Percentiles rank a stretch among this genome's conserved stretches.
Conservation (phyloP, 441 rosid genomes). For the Arabidopsis hybrid region DNA sequence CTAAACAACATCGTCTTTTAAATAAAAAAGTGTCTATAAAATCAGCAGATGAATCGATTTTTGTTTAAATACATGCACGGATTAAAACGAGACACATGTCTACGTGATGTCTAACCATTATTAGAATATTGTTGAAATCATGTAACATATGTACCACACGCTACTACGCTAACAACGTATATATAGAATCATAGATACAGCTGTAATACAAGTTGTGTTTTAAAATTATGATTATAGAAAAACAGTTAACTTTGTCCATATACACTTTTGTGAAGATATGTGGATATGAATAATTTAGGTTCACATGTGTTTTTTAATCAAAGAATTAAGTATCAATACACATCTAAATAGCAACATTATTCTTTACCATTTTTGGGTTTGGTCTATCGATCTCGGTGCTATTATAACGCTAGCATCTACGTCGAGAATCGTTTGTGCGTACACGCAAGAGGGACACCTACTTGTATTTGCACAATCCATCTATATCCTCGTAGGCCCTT, state of each 20-base stretch:
- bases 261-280: not conserved
- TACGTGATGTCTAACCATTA: conserved; percentile 30
- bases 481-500: conserved; percentile 33
- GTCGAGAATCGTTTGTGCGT: conserved; percentile 43
- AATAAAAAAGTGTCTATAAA: not conserved
- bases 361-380: conserved; percentile 34
- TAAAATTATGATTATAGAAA: not conserved
- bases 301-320: not conserved
- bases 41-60: not conserved
- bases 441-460: conserved; percentile 43
- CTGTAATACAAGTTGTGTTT: conserved; percentile 6
- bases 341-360: not conserved
- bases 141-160: conserved; percentile 33
- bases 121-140: conserved; percentile 29
- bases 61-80: not conserved
- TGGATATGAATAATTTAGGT: not conserved
- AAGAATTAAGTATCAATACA: not conserved
- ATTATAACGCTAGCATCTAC: conserved; percentile 24
- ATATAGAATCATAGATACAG: not conserved
- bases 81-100: conserved; percentile 23
- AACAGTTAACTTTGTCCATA: conserved; percentile 2
- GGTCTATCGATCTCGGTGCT: conserved; percentile 27
- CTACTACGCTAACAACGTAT: conserved; percentile 9
- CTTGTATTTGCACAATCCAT: conserved; percentile 29
- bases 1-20: not conserved